Evolutionary conservation across 345 rosid species (phyloP).

Genomic region (Populus simonii): DNA sequence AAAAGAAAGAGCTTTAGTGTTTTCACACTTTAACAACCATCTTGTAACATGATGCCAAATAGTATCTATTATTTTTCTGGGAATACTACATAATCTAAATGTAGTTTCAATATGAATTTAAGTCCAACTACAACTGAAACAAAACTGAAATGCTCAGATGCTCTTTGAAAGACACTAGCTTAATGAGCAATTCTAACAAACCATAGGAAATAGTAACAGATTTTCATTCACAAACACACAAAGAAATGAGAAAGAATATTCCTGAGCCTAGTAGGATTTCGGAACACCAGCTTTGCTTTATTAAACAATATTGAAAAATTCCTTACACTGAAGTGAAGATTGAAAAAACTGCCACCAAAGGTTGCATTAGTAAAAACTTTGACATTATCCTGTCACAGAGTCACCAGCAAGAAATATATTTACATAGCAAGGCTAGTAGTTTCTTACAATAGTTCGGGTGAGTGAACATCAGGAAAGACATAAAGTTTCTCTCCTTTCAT

Average conservation of each 20-base stretch:
- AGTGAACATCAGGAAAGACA: slow-evolving; percentile 67
- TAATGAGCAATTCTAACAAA: not conserved
- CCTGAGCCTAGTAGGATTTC: not conserved
- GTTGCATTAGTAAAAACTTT: not conserved
- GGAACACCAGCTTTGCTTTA: not conserved
- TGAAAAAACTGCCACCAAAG: not conserved
- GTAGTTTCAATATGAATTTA: not conserved
- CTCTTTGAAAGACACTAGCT: not conserved
- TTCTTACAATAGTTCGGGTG: slow-evolving; percentile 68
- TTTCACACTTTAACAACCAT: too few species aligned
- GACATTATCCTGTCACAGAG: not conserved
- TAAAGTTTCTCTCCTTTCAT: slow-evolving; percentile 58
- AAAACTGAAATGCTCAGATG: not conserved
- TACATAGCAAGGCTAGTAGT: slow-evolving; percentile 2
- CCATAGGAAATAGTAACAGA: not conserved
- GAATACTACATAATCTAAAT: not conserved
- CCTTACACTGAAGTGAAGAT: not conserved
- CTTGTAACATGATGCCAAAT: too few species aligned
- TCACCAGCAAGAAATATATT: not conserved
- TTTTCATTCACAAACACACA: not conserved
- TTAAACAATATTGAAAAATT: not conserved
- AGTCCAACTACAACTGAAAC: not conserved
- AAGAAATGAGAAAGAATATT: not conserved
- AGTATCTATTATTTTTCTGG: too few species aligned
- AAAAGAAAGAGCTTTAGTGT: not conserved